Percentiles rank a stretch among this genome's conserved stretches.
Conservation (phyloP, 208 protist genomes). For the Trichomonas tenax region DNA sequence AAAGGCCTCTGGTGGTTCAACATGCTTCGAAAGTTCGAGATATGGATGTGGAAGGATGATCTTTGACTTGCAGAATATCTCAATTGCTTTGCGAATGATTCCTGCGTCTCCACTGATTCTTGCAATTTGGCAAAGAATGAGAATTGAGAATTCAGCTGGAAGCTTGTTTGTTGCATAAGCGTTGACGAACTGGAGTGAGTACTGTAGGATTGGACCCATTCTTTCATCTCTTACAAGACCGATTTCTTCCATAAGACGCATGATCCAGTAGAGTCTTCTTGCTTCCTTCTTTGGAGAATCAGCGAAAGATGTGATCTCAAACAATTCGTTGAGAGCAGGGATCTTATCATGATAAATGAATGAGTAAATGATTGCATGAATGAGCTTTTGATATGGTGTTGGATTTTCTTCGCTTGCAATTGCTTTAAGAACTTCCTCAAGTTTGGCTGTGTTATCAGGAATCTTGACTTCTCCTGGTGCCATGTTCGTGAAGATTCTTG, state of each 20-base stretch:
- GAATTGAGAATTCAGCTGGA: neutral
- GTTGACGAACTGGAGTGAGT: neutral
- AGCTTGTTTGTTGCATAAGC: neutral
- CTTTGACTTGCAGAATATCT: neutral
- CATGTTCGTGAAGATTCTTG: neutral
- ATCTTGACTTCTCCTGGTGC: neutral
- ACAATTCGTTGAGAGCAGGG: neutral
- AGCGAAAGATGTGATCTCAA: neutral
- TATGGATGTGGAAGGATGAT: neutral
- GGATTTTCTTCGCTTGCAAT: neutral
- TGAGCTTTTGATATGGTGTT: neutral
- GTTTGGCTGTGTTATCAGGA: neutral
- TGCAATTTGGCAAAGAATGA: neutral
- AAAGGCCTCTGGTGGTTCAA: neutral
- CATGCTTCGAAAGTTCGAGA: neutral
- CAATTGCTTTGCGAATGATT: neutral
- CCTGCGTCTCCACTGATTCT: neutral
- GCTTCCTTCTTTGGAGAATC: neutral
- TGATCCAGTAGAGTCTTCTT: neutral
- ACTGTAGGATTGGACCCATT: neutral
- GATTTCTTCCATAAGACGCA: neutral
- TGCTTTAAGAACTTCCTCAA: neutral
- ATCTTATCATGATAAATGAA: neutral
- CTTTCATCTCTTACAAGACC: neutral
- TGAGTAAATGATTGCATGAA: neutral